Evolutionary conservation across 345 rosid genomes (phyloP), one percentile per base, ranked within the genome.

Genomic region (Acer campestre): DNA sequence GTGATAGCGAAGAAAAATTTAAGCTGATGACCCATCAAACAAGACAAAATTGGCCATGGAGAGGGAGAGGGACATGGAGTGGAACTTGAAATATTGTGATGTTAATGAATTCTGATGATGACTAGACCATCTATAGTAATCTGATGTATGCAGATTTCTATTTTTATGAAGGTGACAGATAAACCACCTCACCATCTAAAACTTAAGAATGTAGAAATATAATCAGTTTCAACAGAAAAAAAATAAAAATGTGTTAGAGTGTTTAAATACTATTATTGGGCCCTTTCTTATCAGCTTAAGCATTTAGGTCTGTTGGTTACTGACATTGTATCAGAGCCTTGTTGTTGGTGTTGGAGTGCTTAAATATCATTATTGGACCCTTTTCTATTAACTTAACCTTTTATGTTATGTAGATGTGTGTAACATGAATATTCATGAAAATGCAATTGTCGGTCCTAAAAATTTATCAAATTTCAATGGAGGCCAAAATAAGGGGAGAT

Each of bases 101-200:
- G 90, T 85, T 85, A 75, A 78, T 84, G 61, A 67, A 42, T 42
- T 42, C 46, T 42, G 46, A 42, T 42, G 46, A 8, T 42, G 46
- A 42, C 1, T 42, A 49, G 4, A 49, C 55, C 55, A 13, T 49
- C 55, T 49, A 63, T 63, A 11, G 35, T 35, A 35, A 4, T 29
- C 69, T 77, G 11, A 49, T 75, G 0, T 84, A 10, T 69, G 67
- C 23, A 13, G 62, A 23, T 12, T 13, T 49, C 18, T 49, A 49
- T 11, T 49, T 12, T 13, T 49, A 49, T 49, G 18, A 49, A 14
- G 55, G 18, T 49, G 55, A 49, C 55, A 14, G 18, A 49, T 49
- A 49, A 49, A 7, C 55, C 18, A 3, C 55, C 55, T 49, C 18
- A 49, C 18, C 55, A 29, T 29, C 2, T 64, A 13, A 73, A 23